Conservation (phyloP, 495 filamentous ascomycete species). For the Daldinia childiae region DNA sequence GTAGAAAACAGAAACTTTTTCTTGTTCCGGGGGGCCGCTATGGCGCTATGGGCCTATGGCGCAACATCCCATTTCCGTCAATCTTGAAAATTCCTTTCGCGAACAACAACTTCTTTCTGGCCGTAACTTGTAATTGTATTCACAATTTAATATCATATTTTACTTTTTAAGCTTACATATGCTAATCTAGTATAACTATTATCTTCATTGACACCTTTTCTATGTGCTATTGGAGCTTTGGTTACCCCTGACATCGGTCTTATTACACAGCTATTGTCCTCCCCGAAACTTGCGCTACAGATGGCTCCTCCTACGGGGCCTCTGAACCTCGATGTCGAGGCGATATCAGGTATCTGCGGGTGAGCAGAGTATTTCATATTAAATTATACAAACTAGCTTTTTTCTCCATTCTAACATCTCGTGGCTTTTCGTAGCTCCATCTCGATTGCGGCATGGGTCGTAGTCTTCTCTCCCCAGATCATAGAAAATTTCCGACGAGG, state of each 20-base stretch:
- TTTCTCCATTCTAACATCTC: neutral
- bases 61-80: slow-evolving; percentile 27
- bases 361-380: slow-evolving; percentile 46
- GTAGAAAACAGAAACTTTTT: slow-evolving; percentile 18
- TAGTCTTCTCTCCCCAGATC: slow-evolving; percentile 97
- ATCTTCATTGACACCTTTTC: neutral
- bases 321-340: slow-evolving; percentile 80
- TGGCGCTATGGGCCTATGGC: slow-evolving; percentile 16
- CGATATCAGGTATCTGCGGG: slow-evolving; percentile 90
- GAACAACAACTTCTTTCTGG: slow-evolving; percentile 18
- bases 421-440: slow-evolving; percentile 70
- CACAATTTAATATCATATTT: neutral
- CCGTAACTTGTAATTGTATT: slow-evolving; percentile 6
- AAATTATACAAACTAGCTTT: neutral
- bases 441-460: slow-evolving; percentile 96
- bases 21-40: slow-evolving; percentile 26
- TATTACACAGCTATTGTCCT: neutral
- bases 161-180: neutral
- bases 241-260: slow-evolving; percentile 7
- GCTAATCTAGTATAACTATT: neutral
- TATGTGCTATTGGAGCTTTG: neutral
- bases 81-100: slow-evolving; percentile 35
- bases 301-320: slow-evolving; percentile 77
- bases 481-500: slow-evolving; percentile 90
- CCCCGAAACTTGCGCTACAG: slow-evolving; percentile 3